phyloP scores from a whole-genome alignment of 1,139 yeast species.

The Oligophagozyma castellii region DNA sequence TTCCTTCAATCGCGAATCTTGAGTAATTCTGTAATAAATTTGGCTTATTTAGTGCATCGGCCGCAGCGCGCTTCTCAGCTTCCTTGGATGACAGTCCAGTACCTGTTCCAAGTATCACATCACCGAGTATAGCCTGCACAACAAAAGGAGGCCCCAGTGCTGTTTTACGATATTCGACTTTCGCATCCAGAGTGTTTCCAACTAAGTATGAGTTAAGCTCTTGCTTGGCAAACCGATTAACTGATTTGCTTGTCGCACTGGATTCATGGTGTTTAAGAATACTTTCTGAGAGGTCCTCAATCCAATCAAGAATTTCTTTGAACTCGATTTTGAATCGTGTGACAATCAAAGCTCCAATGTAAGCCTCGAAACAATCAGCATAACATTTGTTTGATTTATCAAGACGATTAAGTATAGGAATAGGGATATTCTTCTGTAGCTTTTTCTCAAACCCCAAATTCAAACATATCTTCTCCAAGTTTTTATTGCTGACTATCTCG shows the following conservation, averaged over 20 bases:
- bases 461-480: constrained; percentile 50
- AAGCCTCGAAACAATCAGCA: constrained; percentile 15
- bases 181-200: constrained; percentile 31
- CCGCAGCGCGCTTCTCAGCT: constrained; percentile 57
- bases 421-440: constrained; percentile 28
- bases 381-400: constrained; percentile 8
- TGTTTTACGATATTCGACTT: constrained; percentile 28
- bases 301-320: constrained; percentile 6
- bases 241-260: constrained; percentile 6
- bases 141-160: constrained; percentile 35
- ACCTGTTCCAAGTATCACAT: constrained; percentile 47
- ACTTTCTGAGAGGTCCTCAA: constrained; percentile 7
- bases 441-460: constrained; percentile 51
- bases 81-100: constrained; percentile 43
- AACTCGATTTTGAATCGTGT: constrained; percentile 11
- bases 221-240: constrained; percentile 33
- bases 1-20: too few relatives aligned
- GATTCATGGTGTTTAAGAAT: constrained; percentile 6
- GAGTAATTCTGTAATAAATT: too few relatives aligned
- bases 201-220: constrained; percentile 54
- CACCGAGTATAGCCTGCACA: constrained; percentile 48
- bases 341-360: constrained; percentile 14
- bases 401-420: constrained; percentile 10
- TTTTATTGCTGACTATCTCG: constrained; percentile 53
- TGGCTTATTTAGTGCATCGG: constrained; percentile 29